Evolutionary conservation across 257 asterid genomes (phyloP).

Genomic region (Forsythia suspensa): DNA sequence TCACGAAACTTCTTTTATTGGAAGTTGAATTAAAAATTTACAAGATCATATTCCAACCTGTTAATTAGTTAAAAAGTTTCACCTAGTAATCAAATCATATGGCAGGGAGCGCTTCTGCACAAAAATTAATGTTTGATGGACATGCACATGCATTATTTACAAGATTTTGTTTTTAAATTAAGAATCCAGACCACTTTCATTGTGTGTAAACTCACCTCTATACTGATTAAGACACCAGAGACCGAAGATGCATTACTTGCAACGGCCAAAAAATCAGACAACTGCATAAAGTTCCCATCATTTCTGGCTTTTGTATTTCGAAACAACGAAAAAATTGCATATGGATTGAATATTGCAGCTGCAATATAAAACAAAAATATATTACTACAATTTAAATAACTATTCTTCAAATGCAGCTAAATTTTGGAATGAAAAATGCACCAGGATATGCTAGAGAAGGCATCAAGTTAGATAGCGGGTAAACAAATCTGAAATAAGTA

Average conservation of each 20-base stretch:
- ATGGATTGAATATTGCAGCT: slow-evolving; percentile 59
- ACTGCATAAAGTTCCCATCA: slow-evolving; percentile 44
- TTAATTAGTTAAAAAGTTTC: neutral
- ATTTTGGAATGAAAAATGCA: slow-evolving; percentile 1
- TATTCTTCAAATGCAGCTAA: slow-evolving; percentile 5
- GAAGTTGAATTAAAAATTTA: neutral
- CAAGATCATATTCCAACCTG: neutral
- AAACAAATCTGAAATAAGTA: slow-evolving; percentile 1
- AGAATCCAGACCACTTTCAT: slow-evolving; percentile 10
- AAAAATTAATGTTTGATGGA: slow-evolving; percentile 8
- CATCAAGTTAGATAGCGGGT: neutral
- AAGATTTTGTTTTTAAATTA: neutral
- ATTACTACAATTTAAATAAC: slow-evolving; percentile 8
- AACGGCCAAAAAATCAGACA: slow-evolving; percentile 60
- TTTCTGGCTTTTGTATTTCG: slow-evolving; percentile 54
- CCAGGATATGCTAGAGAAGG: slow-evolving; percentile 15
- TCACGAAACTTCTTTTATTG: neutral
- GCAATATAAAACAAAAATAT: slow-evolving; percentile 33
- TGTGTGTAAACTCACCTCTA: slow-evolving; percentile 56
- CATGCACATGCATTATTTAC: neutral
- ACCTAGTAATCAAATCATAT: neutral
- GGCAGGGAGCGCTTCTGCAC: neutral
- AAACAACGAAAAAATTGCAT: slow-evolving; percentile 5
- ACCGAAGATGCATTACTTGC: slow-evolving; percentile 60
- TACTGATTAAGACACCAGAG: slow-evolving; percentile 65